Evolutionary conservation across 2,329 filamentous ascomycete genomes (phyloP), one percentile per base, ranked within the genome.

Genomic region (Harringtonia lauricola): DNA sequence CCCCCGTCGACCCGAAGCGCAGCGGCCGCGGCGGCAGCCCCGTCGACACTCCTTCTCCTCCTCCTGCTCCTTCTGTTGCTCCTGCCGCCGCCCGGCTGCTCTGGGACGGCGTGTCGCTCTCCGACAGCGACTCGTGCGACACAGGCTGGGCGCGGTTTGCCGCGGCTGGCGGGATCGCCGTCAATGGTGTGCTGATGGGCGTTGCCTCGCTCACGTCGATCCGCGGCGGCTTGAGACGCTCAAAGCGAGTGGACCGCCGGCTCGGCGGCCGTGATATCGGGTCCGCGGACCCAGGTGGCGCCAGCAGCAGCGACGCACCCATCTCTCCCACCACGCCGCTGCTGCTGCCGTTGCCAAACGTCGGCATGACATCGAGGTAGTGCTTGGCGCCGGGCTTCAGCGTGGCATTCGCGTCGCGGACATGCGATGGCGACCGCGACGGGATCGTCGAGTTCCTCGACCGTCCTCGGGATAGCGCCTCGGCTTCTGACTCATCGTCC

Each of bases 351-450:
- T 58, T 49, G 13, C 64, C 49, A 52, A 76, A 74, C 2, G 66
- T 59, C 1, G 73, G 69, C 65, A 75, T 71, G 1, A 66, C 52
- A 39, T 74, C 70, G n/a, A 73, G 57, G 50, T 71, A 72, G 43
- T 68, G 64, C 47, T 66, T 72, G 54, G 58, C 17, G 19, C 61
- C n/a, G 58, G n/a, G 19, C 61, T 18, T 21, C 36, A 3, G 14
- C 8, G 21, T 29, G 9, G 29, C 26, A 28, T 13, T 18, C 19
- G 39, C 39, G 4, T 9, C 30, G 12, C 36, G 4, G 33, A 43
- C 3, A 29, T 18, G 60, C 42, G 56, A 58, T 24, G 49, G 56
- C 19, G 61, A 60, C 28, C 64, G 42, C 6, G 59, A 58, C 3
- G 58, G 54, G 3, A 47, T 10, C 14, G 45, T 34, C 29, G 63